A percentile compares a stretch with the other conserved stretches of the same genome.
phyloP scores from a whole-genome alignment of 2,329 filamentous ascomycete species.

The Xylaria sp. region DNA sequence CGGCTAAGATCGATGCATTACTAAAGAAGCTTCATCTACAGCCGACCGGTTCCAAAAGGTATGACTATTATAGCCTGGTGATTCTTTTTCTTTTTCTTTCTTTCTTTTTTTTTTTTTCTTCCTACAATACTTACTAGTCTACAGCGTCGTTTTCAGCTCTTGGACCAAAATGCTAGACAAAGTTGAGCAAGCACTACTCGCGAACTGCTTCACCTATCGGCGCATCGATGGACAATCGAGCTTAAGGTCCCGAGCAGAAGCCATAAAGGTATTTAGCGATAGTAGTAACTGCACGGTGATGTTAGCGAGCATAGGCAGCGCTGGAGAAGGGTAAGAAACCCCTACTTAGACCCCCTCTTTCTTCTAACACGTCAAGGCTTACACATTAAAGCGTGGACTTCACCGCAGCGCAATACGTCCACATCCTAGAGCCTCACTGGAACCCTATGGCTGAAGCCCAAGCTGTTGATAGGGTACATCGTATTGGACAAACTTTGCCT shows the following conservation, averaged over 20 bases:
- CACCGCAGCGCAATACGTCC: constrained; percentile 59
- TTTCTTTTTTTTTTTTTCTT: no score
- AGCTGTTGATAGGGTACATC: constrained; percentile 61
- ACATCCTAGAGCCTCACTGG: constrained; percentile 66
- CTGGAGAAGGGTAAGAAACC: constrained; percentile 46
- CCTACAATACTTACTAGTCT: background rate
- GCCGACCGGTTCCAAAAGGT: background rate
- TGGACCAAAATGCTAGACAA: constrained; percentile 50
- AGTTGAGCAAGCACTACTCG: constrained; percentile 35
- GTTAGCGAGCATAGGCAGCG: constrained; percentile 49
- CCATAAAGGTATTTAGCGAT: constrained; percentile 40
- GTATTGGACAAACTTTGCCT: constrained; percentile 57
- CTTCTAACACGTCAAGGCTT: background rate
- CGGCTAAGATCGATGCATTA: background rate
- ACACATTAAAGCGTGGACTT: constrained; percentile 56
- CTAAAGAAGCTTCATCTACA: background rate
- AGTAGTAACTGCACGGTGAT: constrained; percentile 45
- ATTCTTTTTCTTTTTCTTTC: no score
- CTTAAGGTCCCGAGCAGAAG: constrained; percentile 24
- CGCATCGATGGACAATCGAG: constrained; percentile 46
- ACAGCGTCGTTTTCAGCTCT: constrained; percentile 47
- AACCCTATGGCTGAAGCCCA: constrained; percentile 65
- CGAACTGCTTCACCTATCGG: constrained; percentile 23
- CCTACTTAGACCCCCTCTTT: background rate
- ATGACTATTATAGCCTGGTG: background rate